Conservation (phyloP, 2,329 filamentous ascomycete species). For the Rhynchosporium graminicola region DNA sequence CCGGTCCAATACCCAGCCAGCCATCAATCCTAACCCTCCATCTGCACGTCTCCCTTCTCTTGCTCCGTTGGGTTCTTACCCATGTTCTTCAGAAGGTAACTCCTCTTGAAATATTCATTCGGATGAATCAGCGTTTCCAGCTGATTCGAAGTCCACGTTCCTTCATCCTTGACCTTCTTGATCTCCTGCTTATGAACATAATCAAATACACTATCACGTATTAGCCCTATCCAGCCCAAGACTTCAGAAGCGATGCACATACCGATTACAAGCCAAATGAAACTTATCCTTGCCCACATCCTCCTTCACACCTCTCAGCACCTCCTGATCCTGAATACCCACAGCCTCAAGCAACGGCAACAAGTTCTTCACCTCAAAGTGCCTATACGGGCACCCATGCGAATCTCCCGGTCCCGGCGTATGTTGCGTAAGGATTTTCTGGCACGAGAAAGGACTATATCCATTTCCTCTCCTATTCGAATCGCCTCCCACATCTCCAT, state of each 20-base stretch:
- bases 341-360: slow-evolving; percentile 72
- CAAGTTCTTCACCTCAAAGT: slow-evolving; percentile 88
- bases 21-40: slow-evolving; percentile 47
- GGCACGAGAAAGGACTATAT: slow-evolving; percentile 90
- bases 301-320: slow-evolving; percentile 79
- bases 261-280: slow-evolving; percentile 94
- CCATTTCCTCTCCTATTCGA: slow-evolving; percentile 81
- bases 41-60: slow-evolving; percentile 55
- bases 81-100: slow-evolving; percentile 83
- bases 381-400: slow-evolving; percentile 95
- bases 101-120: slow-evolving; percentile 97
- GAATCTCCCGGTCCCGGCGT: slow-evolving; percentile 83
- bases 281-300: slow-evolving; percentile 87
- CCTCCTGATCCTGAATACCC: slow-evolving; percentile 75
- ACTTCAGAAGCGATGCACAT: slow-evolving; percentile 35
- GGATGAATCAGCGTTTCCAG: slow-evolving; percentile 96
- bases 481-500: slow-evolving; percentile 94
- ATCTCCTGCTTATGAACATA: slow-evolving; percentile 78
- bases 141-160: slow-evolving; percentile 70
- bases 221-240: slow-evolving; percentile 5
- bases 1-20: not conserved
- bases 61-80: slow-evolving; percentile 39
- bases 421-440: slow-evolving; percentile 90
- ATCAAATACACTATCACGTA: slow-evolving; percentile 72
- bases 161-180: slow-evolving; percentile 73